Percentiles rank a stretch among this genome's conserved stretches.
phyloP scores from a whole-genome alignment of 139 green algal species.

The Chlamydomonas asymmetrica region DNA sequence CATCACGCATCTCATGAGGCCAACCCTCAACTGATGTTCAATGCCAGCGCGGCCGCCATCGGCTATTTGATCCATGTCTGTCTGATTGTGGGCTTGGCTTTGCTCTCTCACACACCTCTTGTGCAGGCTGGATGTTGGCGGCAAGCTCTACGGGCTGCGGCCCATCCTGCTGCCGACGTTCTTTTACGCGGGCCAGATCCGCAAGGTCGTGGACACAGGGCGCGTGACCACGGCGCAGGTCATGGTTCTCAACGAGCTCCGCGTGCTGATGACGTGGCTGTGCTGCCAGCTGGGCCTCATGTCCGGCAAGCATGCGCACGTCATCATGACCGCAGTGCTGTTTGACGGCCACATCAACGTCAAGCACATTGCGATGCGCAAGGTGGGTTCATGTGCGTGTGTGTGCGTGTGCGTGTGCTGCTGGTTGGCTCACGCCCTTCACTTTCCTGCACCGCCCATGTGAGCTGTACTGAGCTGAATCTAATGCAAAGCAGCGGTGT shows the following conservation, averaged over 20 bases:
- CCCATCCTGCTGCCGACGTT: constrained; percentile 30
- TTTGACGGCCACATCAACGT: constrained; percentile 30
- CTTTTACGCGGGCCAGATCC: constrained; percentile 31
- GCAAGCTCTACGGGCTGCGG: constrained; percentile 25
- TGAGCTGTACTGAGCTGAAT: no score
- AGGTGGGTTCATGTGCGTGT: no score
- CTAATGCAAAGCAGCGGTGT: no score
- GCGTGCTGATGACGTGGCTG: constrained; percentile 23
- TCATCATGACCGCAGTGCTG: constrained; percentile 16
- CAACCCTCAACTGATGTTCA: no score
- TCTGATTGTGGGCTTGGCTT: no score
- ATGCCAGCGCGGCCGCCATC: no score
- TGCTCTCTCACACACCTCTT: no score
- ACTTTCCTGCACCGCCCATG: no score
- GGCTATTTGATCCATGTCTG: no score
- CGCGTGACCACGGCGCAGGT: constrained; percentile 26
- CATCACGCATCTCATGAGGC: no score
- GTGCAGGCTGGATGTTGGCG: constrained; percentile 17
- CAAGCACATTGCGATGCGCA: constrained; percentile 24
- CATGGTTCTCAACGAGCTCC: constrained; percentile 29
- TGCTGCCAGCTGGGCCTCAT: constrained; percentile 27
- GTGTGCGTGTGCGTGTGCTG: no score
- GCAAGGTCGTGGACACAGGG: constrained; percentile 30
- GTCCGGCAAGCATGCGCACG: constrained; percentile 24
- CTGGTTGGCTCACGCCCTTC: no score